Evolutionary conservation across 805 yeast genomes (phyloP).

Genomic region (Blastobotrys muscicola): DNA sequence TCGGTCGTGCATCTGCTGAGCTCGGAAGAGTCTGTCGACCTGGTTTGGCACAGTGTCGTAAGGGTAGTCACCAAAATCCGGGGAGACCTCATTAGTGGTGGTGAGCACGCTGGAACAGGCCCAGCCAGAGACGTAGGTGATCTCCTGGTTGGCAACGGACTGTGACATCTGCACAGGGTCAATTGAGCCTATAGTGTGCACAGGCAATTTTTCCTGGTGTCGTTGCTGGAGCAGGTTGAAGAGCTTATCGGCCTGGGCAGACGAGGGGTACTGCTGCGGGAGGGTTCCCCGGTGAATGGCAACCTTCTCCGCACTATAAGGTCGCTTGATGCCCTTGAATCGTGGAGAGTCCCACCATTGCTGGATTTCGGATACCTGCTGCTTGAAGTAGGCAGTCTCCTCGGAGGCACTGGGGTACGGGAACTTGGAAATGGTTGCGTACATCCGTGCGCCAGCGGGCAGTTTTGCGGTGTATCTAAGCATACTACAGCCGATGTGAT

Average conservation of each 20-base stretch:
- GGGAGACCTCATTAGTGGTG: slow-evolving; percentile 53
- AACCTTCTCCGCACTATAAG: slow-evolving; percentile 44
- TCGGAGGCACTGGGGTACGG: slow-evolving; percentile 31
- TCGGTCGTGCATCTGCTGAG: slow-evolving; percentile 49
- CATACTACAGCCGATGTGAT: no score
- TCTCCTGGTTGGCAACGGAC: slow-evolving; percentile 42
- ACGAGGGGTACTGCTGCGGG: slow-evolving; percentile 35
- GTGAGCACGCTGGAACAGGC: slow-evolving; percentile 49
- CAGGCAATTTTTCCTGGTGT: slow-evolving; percentile 35
- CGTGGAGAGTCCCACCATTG: slow-evolving; percentile 45
- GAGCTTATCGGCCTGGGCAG: slow-evolving; percentile 44
- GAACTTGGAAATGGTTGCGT: slow-evolving; percentile 23
- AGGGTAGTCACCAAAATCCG: slow-evolving; percentile 63
- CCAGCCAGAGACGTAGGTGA: slow-evolving; percentile 52
- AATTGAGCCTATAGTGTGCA: slow-evolving; percentile 49
- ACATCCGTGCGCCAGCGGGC: background rate
- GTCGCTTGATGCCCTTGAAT: slow-evolving; percentile 38
- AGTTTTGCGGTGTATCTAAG: no score
- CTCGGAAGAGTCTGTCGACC: slow-evolving; percentile 48
- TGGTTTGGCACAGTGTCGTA: slow-evolving; percentile 63
- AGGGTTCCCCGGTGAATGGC: slow-evolving; percentile 45
- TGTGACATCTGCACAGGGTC: slow-evolving; percentile 59
- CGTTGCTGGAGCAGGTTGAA: slow-evolving; percentile 36
- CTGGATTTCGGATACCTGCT: slow-evolving; percentile 31
- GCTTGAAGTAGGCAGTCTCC: slow-evolving; percentile 23